Conservation (phyloP, 2,329 filamentous ascomycete species). For the Colletotrichum spinosum region DNA sequence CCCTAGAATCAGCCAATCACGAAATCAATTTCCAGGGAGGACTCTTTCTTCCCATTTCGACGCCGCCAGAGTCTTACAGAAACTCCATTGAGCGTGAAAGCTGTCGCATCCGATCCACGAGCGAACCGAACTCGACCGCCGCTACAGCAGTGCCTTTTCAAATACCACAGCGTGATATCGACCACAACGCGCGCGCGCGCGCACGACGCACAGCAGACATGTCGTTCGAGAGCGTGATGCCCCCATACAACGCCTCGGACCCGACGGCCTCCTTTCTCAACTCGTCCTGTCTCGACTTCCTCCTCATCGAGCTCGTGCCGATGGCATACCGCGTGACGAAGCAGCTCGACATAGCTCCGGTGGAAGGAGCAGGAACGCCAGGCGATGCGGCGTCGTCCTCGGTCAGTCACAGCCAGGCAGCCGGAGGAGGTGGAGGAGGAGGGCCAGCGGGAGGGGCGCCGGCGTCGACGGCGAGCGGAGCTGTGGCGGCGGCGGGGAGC, state of each 20-base stretch:
- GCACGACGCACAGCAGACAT: slow-evolving; percentile 53
- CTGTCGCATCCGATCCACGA: background rate
- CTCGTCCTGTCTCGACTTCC: slow-evolving; percentile 89
- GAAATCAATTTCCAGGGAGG: too few relatives aligned
- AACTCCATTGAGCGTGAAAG: background rate
- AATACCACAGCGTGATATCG: background rate
- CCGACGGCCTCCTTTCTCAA: slow-evolving; percentile 81
- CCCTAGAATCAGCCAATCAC: too few relatives aligned
- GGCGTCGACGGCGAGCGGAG: slow-evolving; percentile 38
- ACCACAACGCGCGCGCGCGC: background rate
- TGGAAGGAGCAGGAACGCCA: slow-evolving; percentile 43
- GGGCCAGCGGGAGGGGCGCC: slow-evolving; percentile 29
- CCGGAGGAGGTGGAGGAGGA: background rate
- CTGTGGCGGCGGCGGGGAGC: slow-evolving; percentile 32
- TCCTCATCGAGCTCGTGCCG: slow-evolving; percentile 96
- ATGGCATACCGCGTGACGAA: slow-evolving; percentile 88
- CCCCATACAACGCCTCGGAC: slow-evolving; percentile 78
- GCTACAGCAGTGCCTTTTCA: background rate
- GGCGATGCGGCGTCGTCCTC: slow-evolving; percentile 16
- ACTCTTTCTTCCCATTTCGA: too few relatives aligned
- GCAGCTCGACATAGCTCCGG: slow-evolving; percentile 70
- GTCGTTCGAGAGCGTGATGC: slow-evolving; percentile 79
- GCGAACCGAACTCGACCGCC: background rate
- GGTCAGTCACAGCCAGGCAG: slow-evolving; percentile 23
- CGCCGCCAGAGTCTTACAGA: too few relatives aligned